phyloP scores from a whole-genome alignment of 164 flowering plant genomes.

The Nelumbo lutea region DNA sequence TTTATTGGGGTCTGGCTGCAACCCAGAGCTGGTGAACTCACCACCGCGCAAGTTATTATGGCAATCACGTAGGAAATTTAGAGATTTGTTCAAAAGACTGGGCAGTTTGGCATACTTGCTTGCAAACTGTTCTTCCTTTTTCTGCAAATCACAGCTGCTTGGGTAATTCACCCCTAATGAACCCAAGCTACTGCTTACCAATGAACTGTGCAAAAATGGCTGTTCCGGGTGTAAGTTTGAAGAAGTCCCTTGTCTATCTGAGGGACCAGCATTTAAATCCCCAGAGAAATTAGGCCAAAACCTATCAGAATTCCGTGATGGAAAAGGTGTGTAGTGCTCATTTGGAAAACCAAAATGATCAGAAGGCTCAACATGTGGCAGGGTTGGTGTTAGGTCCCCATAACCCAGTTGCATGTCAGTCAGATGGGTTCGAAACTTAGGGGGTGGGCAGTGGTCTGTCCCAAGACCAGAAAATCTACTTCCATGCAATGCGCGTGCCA shows the following conservation, averaged over 20 bases:
- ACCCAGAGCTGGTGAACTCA: slow-evolving; percentile 25
- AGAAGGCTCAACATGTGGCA: slow-evolving; percentile 34
- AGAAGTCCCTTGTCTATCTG: slow-evolving; percentile 40
- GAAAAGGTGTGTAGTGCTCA: slow-evolving; percentile 36
- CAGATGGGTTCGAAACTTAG: slow-evolving; percentile 50
- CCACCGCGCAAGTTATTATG: slow-evolving; percentile 25
- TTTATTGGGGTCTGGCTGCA: slow-evolving; percentile 24
- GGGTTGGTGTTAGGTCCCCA: slow-evolving; percentile 36
- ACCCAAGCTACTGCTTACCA: slow-evolving; percentile 37
- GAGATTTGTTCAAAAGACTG: slow-evolving; percentile 38
- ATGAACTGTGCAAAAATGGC: slow-evolving; percentile 43
- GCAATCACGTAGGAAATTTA: slow-evolving; percentile 29
- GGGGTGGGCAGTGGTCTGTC: slow-evolving; percentile 25
- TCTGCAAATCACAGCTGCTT: slow-evolving; percentile 30
- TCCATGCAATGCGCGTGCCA: slow-evolving; percentile 73
- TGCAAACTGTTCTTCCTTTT: slow-evolving; percentile 31
- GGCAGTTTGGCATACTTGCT: slow-evolving; percentile 48
- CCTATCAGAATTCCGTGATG: slow-evolving; percentile 46
- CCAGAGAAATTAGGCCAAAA: slow-evolving; percentile 32
- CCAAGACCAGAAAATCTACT: slow-evolving; percentile 37
- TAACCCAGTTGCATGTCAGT: slow-evolving; percentile 88
- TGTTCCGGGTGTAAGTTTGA: slow-evolving; percentile 37
- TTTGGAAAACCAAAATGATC: slow-evolving; percentile 30
- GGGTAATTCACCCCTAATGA: slow-evolving; percentile 36
- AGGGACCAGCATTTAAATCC: slow-evolving; percentile 39